Base-by-base conservation (phyloP, 1,284 basidiomycete genomes). In the Phylloporus sp. region DNA sequence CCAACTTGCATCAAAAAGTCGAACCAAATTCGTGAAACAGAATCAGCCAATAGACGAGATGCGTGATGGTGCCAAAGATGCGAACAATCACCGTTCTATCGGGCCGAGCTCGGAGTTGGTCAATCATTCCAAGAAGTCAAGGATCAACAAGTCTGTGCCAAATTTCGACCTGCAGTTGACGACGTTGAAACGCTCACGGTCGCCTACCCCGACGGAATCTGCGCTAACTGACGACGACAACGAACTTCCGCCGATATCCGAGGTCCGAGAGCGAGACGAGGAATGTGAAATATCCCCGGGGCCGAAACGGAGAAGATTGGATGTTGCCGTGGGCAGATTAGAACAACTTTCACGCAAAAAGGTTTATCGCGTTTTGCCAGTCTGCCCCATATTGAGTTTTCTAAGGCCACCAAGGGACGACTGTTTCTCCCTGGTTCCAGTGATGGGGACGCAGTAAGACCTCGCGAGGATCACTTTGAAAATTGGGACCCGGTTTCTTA, bases 121-220 rank as follows among this genome's bases (percentile, higher is more conserved):
- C 17, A 56, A 63, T 44, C 52, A 64, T 62, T 34, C 55, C 29
- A 62, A 64, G 39, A 58, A 55, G 32, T 32, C 56, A 24, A 66
- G 34, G 68, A 63, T 80, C 76, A 70, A 66, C 24, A 81, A 77
- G 62, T 58, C 74, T 13, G 63, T 67, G 17, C 82, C 82, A 12
- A 78, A 84, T 64, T 88, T 88, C 66, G 79, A 86, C 63, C 65
- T 89, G n/a, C 76, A 85, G 55, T 82, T 89, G 56, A 73, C 82
- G 10, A 78, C 82, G 47, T 68, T 89, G 58, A 76, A 74, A 31
- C 78, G 83, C 47, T 72, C 74, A 32, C 66, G 67, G 39, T 66
- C 68, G 28, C 62, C 70, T 58, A 47, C 66, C 29, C 62, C 70
- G 47, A 62, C 29, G 11, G 66, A 67, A 11, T 47, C 53, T 32